These are phyloP conservation scores for Pulicaria dysenterica DNA, from an alignment of 129 eudicot species.

Conservation along the genomic window DNA sequence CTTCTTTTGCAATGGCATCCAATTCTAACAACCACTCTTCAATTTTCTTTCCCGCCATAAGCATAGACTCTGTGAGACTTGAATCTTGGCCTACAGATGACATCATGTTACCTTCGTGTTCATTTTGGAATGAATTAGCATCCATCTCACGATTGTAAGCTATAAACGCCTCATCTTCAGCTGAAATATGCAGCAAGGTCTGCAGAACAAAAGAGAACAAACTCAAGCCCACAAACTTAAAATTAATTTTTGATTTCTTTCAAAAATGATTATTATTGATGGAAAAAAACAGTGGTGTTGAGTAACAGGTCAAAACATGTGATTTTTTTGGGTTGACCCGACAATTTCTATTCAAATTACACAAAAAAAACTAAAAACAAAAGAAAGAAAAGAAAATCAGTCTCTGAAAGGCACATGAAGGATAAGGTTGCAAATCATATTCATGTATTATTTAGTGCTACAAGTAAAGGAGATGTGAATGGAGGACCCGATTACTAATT, in stretches of 20 bases:
- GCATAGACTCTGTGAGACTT: constrained; percentile 47
- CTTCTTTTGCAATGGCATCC: constrained; percentile 73
- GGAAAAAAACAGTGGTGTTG: not conserved
- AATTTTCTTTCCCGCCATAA: constrained; percentile 56
- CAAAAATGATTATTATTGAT: not conserved
- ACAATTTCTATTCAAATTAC: too few relatives aligned
- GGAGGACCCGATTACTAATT: too few relatives aligned
- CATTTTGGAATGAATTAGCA: constrained; percentile 47
- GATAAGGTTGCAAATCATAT: not conserved
- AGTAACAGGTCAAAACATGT: not conserved
- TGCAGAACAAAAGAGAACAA: constrained; percentile 24
- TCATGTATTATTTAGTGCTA: too few relatives aligned
- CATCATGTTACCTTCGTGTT: constrained; percentile 39
- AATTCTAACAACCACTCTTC: constrained; percentile 64
- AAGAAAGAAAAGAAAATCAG: not conserved
- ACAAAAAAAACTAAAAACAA: too few relatives aligned
- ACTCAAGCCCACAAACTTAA: not conserved
- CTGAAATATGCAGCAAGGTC: constrained; percentile 75
- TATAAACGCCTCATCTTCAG: constrained; percentile 77
- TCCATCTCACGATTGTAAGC: constrained; percentile 67
- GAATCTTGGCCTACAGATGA: constrained; percentile 34
- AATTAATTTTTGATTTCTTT: not conserved
- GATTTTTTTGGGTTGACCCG: not conserved
- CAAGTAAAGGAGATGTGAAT: constrained; percentile 7
- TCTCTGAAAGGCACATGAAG: not conserved